These are phyloP conservation scores for Umbelopsis sp. DNA, from an alignment of 371 early-diverging fungal genomes.

Conservation along the genomic window DNA sequence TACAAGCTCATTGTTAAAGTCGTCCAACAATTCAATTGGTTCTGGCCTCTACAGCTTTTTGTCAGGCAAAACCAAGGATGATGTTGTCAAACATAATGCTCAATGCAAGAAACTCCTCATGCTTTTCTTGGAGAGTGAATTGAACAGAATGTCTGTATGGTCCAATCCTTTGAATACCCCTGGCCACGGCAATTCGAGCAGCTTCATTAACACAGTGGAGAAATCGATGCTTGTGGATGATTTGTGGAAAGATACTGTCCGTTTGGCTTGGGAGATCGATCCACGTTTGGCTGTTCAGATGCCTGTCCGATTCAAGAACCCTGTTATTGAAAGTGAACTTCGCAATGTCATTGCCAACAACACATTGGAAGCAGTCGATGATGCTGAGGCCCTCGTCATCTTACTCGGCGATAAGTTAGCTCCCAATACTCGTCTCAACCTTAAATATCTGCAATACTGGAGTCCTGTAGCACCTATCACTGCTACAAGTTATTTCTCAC, in stretches of 20 bases:
- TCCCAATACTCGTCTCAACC: slow-evolving; percentile 42
- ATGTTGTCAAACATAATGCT: slow-evolving; percentile 35
- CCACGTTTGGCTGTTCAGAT: slow-evolving; percentile 84
- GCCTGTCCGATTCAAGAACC: slow-evolving; percentile 71
- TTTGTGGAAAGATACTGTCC: slow-evolving; percentile 76
- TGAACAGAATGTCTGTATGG: slow-evolving; percentile 84
- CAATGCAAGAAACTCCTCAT: slow-evolving; percentile 63
- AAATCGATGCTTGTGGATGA: slow-evolving; percentile 57
- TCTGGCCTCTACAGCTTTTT: slow-evolving; percentile 53
- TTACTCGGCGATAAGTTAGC: slow-evolving; percentile 61
- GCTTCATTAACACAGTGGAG: slow-evolving; percentile 45
- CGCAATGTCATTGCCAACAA: slow-evolving; percentile 64
- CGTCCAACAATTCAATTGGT: slow-evolving; percentile 39
- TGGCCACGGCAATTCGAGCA: slow-evolving; percentile 47
- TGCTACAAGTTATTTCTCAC: slow-evolving; percentile 80
- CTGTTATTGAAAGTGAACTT: slow-evolving; percentile 71
- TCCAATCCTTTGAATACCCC: slow-evolving; percentile 66
- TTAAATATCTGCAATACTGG: slow-evolving; percentile 87
- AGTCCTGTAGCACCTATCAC: slow-evolving; percentile 91
- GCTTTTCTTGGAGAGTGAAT: slow-evolving; percentile 86
- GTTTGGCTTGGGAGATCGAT: slow-evolving; percentile 81
- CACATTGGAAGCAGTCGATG: slow-evolving; percentile 69
- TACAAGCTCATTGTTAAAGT: slow-evolving; percentile 49
- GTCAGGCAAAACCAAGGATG: slow-evolving; percentile 31
- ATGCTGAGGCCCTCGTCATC: slow-evolving; percentile 76